phyloP scores from a whole-genome alignment of 139 green algal species.

The Medakamo hakoo region DNA sequence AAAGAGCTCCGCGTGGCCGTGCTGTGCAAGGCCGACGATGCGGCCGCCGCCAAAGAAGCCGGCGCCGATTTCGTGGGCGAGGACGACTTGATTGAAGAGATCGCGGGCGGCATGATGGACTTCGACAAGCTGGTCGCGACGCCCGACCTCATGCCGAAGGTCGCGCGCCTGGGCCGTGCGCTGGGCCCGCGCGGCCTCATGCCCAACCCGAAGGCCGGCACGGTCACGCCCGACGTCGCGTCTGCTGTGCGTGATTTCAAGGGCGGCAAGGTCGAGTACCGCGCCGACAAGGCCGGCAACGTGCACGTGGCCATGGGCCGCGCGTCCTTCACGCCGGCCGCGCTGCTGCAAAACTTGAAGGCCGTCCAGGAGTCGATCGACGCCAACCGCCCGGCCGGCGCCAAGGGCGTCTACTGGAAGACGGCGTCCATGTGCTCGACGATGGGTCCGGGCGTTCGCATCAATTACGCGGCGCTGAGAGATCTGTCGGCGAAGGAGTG shows the following conservation, averaged over 20 bases:
- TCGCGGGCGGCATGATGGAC: conserved; percentile 87
- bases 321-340: conserved; percentile 64
- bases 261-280: conserved; percentile 98
- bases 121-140: conserved; percentile 99
- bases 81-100: conserved; percentile 92
- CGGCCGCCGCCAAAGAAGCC: conserved; percentile 60
- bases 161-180: conserved; percentile 88
- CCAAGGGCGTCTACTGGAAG: conserved; percentile 98
- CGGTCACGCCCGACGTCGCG: conserved; percentile 92
- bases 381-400: conserved; percentile 77
- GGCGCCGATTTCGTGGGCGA: conserved; percentile 79
- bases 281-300: conserved; percentile 95
- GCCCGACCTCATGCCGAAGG: conserved; percentile 99
- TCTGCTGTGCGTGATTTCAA: conserved; percentile 92
- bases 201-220: conserved; percentile 99
- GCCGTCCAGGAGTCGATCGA: conserved; percentile 80
- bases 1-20: conserved; percentile 88
- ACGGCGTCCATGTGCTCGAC: conserved; percentile 78
- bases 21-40: conserved; percentile 71
- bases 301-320: conserved; percentile 91
- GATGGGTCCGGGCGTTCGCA: conserved; percentile 80
- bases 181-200: conserved; percentile 92
- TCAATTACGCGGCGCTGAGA: conserved; percentile 45
- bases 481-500: conserved; percentile 13
- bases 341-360: conserved; percentile 88